phyloP scores from a whole-genome alignment of 73 alveolate species.

The Tetrahymena malaccensis region DNA sequence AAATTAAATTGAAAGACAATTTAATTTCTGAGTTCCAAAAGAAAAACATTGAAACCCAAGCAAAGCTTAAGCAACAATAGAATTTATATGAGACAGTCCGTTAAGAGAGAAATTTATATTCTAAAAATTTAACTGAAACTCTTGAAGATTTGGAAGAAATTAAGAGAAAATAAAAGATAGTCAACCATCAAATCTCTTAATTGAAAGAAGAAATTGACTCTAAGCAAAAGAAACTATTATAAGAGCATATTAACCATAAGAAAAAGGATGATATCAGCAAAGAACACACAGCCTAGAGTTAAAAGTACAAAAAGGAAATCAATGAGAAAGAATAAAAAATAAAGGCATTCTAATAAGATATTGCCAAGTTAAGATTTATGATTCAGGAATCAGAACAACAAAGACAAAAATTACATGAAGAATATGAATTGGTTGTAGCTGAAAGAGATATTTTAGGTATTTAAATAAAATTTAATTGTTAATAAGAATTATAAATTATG shows the following conservation, averaged over 20 bases:
- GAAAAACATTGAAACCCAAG: slow-evolving; percentile 87
- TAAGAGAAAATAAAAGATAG: slow-evolving; percentile 74
- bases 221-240: slow-evolving; percentile 60
- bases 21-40: slow-evolving; percentile 83
- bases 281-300: slow-evolving; percentile 51
- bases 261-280: slow-evolving; percentile 45
- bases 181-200: slow-evolving; percentile 70
- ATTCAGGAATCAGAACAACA: slow-evolving; percentile 79
- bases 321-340: slow-evolving; percentile 39
- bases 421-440: slow-evolving; percentile 70
- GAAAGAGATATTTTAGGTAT: slow-evolving; percentile 83
- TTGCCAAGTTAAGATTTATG: slow-evolving; percentile 56
- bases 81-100: slow-evolving; percentile 98
- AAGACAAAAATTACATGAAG: slow-evolving; percentile 60
- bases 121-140: slow-evolving; percentile 92
- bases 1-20: slow-evolving; percentile 76
- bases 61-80: slow-evolving; percentile 87
- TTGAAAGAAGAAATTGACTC: slow-evolving; percentile 83
- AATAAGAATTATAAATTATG: too few species aligned
- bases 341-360: slow-evolving; percentile 24
- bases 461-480: not conserved
- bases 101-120: slow-evolving; percentile 95
- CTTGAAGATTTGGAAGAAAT: slow-evolving; percentile 86
- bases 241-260: slow-evolving; percentile 53
- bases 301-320: slow-evolving; percentile 51